Base-by-base conservation (phyloP, 352 stramenopile species). In the Peronosclerospora sorghi region DNA sequence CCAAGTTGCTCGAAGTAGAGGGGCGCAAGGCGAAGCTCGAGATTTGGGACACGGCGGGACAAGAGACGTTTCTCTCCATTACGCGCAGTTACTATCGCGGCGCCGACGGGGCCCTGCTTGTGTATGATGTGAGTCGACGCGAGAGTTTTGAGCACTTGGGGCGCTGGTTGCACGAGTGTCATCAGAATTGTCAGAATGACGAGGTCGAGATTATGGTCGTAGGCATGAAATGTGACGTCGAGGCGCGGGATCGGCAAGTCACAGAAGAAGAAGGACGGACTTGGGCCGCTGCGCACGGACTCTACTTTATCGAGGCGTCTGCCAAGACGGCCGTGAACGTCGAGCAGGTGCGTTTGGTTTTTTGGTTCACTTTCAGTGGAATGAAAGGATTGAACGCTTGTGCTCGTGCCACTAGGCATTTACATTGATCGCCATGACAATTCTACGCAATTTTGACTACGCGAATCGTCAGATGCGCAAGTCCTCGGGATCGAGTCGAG, bases 11-110 rank as follows among this genome's bases (percentile, higher is more conserved):
- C 1, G 65, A 86, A 32, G 65, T 95, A 32, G 78, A 92, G 35
- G 71, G 73, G 12, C 65, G 75, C 29, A 79, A 93, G 43, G 76
- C 94, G 15, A 95, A 96, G 59, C 71, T 95, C 18, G 77, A 95
- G 69, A 96, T 96, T 32, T 96, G 85, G 85, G 85, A 95, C 50
- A 96, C 85, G 1, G 85, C 85, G 12, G 85, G 84, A 2, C 83
- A 95, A 53, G 85, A 96, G 45, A 87, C 76, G 0, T 95, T 95
- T 53, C 61, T 91, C 9, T 87, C 77, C 21, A 92, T 96, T 45
- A 96, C 84, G 29, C 65, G 78, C 15, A 89, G 65, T 40, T 96
- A 96, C 53, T 96, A 94, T 43, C 70, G 84, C 5, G 81, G 81
- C 26, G 79, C 81, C 5, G 82, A 95, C 39, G 85, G 82, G 19